These are phyloP conservation scores for Aspergillus costaricaensis DNA, from an alignment of 2,329 filamentous ascomycete species.

Conservation along the genomic window DNA sequence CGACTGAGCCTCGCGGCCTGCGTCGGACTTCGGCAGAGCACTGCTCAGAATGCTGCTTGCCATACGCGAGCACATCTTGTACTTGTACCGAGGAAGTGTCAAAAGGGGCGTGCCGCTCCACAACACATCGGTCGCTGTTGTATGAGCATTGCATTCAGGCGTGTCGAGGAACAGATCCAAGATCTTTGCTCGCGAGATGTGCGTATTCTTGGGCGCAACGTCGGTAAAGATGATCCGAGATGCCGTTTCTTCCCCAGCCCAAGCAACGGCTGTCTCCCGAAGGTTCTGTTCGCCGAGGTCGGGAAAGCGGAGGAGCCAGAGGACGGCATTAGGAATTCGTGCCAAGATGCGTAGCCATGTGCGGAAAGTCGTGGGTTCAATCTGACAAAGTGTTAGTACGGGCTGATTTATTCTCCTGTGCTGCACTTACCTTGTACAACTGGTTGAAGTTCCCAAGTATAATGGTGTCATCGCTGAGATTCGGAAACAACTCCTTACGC, in stretches of 20 bases:
- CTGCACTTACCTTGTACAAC: slow-evolving; percentile 77
- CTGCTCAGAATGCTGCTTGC: slow-evolving; percentile 91
- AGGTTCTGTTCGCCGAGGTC: slow-evolving; percentile 89
- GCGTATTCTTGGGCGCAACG: slow-evolving; percentile 89
- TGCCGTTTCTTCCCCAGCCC: slow-evolving; percentile 84
- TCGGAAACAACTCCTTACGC: slow-evolving; percentile 88
- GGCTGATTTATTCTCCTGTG: neutral
- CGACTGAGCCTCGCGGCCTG: slow-evolving; percentile 66
- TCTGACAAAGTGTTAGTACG: slow-evolving; percentile 55
- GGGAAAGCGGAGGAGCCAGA: slow-evolving; percentile 97
- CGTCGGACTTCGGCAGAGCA: slow-evolving; percentile 71
- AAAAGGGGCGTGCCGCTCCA: slow-evolving; percentile 95
- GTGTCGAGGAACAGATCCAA: slow-evolving; percentile 97
- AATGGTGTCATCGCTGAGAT: slow-evolving; percentile 76
- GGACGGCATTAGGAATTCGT: slow-evolving; percentile 78
- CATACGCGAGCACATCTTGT: slow-evolving; percentile 99
- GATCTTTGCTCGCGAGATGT: slow-evolving; percentile 87
- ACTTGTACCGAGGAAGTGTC: slow-evolving; percentile 85
- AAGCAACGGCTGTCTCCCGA: slow-evolving; percentile 73
- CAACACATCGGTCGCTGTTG: slow-evolving; percentile 90
- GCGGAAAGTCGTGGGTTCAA: slow-evolving; percentile 94
- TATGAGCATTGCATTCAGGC: slow-evolving; percentile 97
- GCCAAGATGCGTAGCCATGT: slow-evolving; percentile 92
- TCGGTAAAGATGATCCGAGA: slow-evolving; percentile 91
- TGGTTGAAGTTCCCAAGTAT: slow-evolving; percentile 99